Conservation (phyloP, 345 rosid genomes). For the Raphanus raphanistrum region DNA sequence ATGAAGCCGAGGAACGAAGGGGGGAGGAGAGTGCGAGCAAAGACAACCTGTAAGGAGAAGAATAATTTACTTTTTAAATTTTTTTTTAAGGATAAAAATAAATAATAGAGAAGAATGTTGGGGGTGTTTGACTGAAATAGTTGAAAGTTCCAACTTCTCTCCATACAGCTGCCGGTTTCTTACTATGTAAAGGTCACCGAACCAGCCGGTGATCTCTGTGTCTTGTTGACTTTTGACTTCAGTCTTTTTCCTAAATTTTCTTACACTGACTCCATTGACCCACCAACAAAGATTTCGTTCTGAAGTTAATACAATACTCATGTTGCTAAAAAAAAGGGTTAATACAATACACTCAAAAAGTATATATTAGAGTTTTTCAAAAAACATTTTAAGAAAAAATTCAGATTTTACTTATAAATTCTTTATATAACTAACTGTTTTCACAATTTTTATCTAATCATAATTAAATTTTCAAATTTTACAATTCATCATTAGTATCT, state of each 20-base stretch:
- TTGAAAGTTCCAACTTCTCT: neutral
- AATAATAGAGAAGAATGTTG: neutral
- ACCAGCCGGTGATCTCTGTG: neutral
- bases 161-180: constrained; percentile 1
- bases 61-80: neutral
- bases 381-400: no score
- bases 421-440: no score
- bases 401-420: no score
- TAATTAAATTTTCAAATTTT: no score
- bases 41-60: constrained; percentile 2
- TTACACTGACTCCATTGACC: neutral
- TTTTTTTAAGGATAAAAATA: neutral
- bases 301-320: neutral
- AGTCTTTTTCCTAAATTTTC: neutral
- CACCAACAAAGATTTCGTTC: neutral
- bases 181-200: neutral
- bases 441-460: no score
- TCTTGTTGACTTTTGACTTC: constrained; percentile 7
- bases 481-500: no score
- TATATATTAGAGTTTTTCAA: no score
- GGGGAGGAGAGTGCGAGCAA: neutral
- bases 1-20: neutral
- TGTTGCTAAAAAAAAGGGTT: no score
- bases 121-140: constrained; percentile 5
- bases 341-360: no score